Evolutionary conservation across 2,329 filamentous ascomycete species (phyloP), one percentile per base, ranked within the genome.

Genomic region (Sporothrix pallida): DNA sequence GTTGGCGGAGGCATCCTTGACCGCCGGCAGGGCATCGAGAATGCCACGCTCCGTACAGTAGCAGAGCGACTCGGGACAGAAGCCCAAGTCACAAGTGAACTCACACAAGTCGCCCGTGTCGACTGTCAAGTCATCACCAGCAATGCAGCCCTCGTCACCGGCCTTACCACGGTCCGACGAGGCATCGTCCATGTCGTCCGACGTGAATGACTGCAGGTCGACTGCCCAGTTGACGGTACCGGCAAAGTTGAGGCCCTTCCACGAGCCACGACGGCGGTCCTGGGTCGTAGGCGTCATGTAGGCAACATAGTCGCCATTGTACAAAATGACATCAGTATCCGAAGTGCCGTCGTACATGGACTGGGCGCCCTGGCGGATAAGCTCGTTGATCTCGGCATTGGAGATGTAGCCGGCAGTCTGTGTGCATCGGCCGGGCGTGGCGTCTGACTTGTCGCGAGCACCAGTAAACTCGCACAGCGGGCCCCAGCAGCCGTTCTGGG

Each of bases 351-450:
- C 62, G 9, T 73, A 52, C 17, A 50, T 56, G 3, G 31, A 54
- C 31, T 58, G 23, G 1, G 20, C 42, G 15, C 44, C 54, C 8
- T 54, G 23, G 12, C 13, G 12, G 44, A 81, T 78, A 44, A 83
- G 80, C 20, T 80, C 76, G 5, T 77, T 31, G 63, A 82, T 82
- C 73, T 82, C 81, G 4, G 76, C 76, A 62, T 82, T 80, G 72
- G 79, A 75, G 54, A 83, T 78, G 69, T 82, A 82, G 12, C 81
- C 81, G 17, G 77, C 73, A 1, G 79, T 81, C 6, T 76, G 72
- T 0, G 81, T 82, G 73, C 81, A 83, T 2, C 70, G 23, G 1
- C 81, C 81, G 2, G 76, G 72, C 7, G 74, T 75, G 5, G 81
- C 81, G 20, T 69, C 44, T 20, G 65, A 50, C 65, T 69, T 31